phyloP scores from a whole-genome alignment of 2,329 filamentous ascomycete genomes.

The Xylaria sp. region DNA sequence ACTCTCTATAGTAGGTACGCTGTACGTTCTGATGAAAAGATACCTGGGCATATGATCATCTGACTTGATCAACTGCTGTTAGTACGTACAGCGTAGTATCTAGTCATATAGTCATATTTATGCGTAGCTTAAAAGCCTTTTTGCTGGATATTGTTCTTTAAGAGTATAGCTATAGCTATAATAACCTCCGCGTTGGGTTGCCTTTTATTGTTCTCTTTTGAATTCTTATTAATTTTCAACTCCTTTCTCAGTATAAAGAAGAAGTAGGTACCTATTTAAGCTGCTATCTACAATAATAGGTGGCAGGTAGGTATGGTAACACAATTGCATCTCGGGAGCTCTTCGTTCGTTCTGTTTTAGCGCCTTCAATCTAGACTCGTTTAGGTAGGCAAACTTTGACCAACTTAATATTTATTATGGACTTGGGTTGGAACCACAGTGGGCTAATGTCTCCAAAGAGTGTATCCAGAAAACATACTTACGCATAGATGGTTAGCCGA shows the following conservation, averaged over 20 bases:
- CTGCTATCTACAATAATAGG: background rate
- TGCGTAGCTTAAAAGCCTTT: background rate
- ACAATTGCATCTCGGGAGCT: background rate
- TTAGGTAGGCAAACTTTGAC: conserved; percentile 21
- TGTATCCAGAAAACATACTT: conserved; percentile 2
- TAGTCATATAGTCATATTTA: background rate
- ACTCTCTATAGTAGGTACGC: background rate
- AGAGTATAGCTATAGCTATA: background rate
- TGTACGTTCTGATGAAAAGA: background rate
- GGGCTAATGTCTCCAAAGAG: conserved; percentile 1
- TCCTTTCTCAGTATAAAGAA: background rate
- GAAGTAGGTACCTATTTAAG: conserved; percentile 1
- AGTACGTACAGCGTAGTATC: background rate
- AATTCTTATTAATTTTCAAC: background rate
- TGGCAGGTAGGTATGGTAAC: background rate
- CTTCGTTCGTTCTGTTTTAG: conserved; percentile 9
- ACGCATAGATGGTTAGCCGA: background rate
- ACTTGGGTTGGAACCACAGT: conserved; percentile 3
- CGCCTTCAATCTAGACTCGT: background rate
- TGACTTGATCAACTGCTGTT: background rate
- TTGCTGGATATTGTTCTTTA: background rate
- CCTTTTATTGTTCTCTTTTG: background rate
- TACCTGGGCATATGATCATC: background rate
- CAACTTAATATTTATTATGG: conserved; percentile 20
- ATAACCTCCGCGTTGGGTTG: background rate